Conservation (phyloP, 2,329 filamentous ascomycete species). For the Colletotrichum spaethianum region DNA sequence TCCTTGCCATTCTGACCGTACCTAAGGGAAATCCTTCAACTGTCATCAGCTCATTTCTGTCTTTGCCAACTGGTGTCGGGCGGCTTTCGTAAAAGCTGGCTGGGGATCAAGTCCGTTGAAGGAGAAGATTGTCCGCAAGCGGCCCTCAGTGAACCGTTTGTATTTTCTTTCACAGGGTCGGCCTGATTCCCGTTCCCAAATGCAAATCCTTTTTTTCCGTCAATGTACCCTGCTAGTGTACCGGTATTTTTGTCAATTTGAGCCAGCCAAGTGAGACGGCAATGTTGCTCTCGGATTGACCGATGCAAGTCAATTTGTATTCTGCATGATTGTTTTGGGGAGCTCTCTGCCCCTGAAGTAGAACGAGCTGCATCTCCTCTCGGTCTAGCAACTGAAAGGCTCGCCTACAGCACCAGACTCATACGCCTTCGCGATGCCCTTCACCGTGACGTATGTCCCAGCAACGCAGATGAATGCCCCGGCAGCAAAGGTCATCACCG, state of each 20-base stretch:
- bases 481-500: slow-evolving; percentile 57
- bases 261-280: neutral
- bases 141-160: neutral
- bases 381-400: slow-evolving; percentile 31
- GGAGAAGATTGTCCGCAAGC: neutral
- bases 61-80: neutral
- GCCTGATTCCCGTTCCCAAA: neutral
- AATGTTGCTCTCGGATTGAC: neutral
- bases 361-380: neutral
- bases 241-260: neutral
- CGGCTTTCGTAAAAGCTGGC: neutral
- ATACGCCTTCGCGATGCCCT: slow-evolving; percentile 47
- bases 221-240: too few relatives aligned
- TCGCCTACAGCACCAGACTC: slow-evolving; percentile 26
- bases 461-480: slow-evolving; percentile 65
- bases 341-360: too few relatives aligned
- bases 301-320: neutral
- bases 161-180: neutral
- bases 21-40: neutral
- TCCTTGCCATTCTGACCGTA: neutral
- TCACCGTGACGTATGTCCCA: slow-evolving; percentile 64
- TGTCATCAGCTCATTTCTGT: neutral
- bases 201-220: too few relatives aligned
- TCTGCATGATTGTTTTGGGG: neutral
- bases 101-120: neutral